These are phyloP conservation scores for Pisolithus microcarpus DNA, from an alignment of 768 basidiomycete species.

Conservation along the genomic window DNA sequence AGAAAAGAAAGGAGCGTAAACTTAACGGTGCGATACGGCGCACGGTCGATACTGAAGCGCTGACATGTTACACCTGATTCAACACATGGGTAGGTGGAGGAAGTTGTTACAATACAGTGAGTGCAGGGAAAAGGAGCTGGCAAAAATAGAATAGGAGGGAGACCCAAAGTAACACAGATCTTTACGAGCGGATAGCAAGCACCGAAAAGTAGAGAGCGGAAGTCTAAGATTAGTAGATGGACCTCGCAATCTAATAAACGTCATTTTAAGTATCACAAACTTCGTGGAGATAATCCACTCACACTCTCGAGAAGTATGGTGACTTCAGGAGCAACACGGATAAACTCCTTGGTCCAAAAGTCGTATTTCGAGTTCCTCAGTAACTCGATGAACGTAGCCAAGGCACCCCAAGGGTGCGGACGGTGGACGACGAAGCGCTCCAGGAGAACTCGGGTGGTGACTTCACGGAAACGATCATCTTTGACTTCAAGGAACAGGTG, in stretches of 20 bases:
- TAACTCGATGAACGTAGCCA: conserved; percentile 90
- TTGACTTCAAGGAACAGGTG: conserved; percentile 79
- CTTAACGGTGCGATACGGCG: background rate
- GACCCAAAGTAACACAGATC: conserved; percentile 66
- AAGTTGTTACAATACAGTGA: conserved; percentile 82
- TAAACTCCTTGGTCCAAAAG: conserved; percentile 85
- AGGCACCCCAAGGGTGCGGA: conserved; percentile 94
- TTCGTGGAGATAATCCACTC: conserved; percentile 24
- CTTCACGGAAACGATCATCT: conserved; percentile 70
- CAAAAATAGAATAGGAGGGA: conserved; percentile 18
- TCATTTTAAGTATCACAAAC: conserved; percentile 2
- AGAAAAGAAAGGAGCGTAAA: background rate
- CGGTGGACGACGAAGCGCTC: conserved; percentile 92
- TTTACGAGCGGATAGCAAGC: conserved; percentile 71
- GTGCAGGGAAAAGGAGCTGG: conserved; percentile 30
- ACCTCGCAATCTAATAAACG: conserved; percentile 56
- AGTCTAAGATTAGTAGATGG: conserved; percentile 73
- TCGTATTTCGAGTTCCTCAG: conserved; percentile 86
- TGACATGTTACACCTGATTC: conserved; percentile 46
- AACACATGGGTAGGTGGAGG: conserved; percentile 52
- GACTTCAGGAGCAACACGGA: conserved; percentile 80
- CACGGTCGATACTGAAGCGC: conserved; percentile 44
- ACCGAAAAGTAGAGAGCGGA: conserved; percentile 43
- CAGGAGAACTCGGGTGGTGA: conserved; percentile 82
- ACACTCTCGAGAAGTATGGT: conserved; percentile 80